Evolutionary conservation across 352 stramenopile genomes (phyloP).

Genomic region (Globisporangium heterothallicum): DNA sequence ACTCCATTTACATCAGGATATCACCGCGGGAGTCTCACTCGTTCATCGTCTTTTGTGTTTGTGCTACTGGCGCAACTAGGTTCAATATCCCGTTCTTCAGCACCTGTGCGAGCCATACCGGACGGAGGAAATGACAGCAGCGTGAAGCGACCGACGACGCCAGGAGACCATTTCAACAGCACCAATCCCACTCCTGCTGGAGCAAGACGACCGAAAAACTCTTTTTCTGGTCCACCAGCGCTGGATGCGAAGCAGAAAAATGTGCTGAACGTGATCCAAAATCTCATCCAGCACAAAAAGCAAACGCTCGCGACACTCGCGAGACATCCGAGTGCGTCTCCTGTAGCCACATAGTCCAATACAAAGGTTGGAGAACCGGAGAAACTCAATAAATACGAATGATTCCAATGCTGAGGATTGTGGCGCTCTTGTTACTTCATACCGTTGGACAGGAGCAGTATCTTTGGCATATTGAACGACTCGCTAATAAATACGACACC

Average conservation of each 20-base stretch:
- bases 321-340: constrained; percentile 14
- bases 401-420: no score
- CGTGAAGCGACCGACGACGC: neutral
- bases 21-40: no score
- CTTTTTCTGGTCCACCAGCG: neutral
- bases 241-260: constrained; percentile 62
- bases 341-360: constrained; percentile 10
- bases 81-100: neutral
- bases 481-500: no score
- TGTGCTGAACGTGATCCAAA: constrained; percentile 69
- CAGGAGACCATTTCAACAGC: neutral
- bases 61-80: neutral
- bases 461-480: no score
- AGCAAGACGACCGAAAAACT: neutral
- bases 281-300: constrained; percentile 75
- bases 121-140: neutral
- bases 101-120: neutral
- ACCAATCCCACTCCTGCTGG: neutral
- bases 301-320: constrained; percentile 54
- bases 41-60: no score
- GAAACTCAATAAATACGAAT: constrained; percentile 2
- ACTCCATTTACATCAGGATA: no score
- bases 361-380: no score
- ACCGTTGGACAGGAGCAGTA: no score
- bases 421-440: no score